These are phyloP conservation scores for Nigrospora sphaerica DNA, from an alignment of 2,329 filamentous ascomycete genomes.

Conservation along the genomic window DNA sequence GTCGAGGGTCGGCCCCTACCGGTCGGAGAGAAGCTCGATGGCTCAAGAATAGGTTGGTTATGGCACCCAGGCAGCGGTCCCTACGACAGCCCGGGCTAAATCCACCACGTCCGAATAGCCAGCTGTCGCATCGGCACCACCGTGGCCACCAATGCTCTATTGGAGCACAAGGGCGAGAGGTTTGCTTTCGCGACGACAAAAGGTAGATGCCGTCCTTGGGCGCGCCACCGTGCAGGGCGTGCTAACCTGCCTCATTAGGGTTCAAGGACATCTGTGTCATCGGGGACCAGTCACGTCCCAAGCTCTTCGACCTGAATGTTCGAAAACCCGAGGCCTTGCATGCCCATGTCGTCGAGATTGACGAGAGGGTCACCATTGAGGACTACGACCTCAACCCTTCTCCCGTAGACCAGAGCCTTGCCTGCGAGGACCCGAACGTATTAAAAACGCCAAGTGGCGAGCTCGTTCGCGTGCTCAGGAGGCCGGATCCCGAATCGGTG, in stretches of 20 bases:
- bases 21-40: slow-evolving; percentile 19
- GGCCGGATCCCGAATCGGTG: slow-evolving; percentile 48
- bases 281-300: slow-evolving; percentile 64
- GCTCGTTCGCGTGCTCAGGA: slow-evolving; percentile 57
- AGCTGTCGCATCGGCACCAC: slow-evolving; percentile 72
- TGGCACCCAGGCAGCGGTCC: not conserved
- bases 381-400: slow-evolving; percentile 61
- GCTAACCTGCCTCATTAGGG: slow-evolving; percentile 5
- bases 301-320: slow-evolving; percentile 66
- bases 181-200: slow-evolving; percentile 66
- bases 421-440: slow-evolving; percentile 34
- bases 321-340: slow-evolving; percentile 61
- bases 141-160: slow-evolving; percentile 67
- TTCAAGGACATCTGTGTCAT: slow-evolving; percentile 69
- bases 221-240: not conserved
- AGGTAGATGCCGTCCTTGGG: slow-evolving; percentile 25
- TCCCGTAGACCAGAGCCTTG: slow-evolving; percentile 38
- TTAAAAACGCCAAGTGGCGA: slow-evolving; percentile 60
- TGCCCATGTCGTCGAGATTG: slow-evolving; percentile 60
- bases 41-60: slow-evolving; percentile 19
- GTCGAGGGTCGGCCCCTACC: slow-evolving; percentile 52
- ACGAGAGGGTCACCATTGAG: slow-evolving; percentile 65
- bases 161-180: slow-evolving; percentile 64
- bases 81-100: not conserved
- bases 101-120: slow-evolving; percentile 34